Percentiles rank a stretch among this genome's conserved stretches.
Evolutionary conservation across 495 filamentous ascomycete genomes (phyloP).

Genomic region (Podospora comata): DNA sequence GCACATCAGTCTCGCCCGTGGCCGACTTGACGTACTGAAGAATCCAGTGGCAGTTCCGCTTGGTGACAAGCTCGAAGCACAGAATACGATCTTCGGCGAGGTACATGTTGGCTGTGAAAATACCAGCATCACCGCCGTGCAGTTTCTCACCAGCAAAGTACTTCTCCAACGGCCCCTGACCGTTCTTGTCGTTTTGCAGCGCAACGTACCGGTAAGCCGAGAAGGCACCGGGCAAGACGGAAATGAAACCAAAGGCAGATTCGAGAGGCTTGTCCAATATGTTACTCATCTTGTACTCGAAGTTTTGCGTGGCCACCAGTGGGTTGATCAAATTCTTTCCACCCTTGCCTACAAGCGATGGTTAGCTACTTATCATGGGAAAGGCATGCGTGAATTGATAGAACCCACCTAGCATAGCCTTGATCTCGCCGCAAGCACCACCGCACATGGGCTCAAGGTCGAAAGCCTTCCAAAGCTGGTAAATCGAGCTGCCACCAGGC

Average conservation of each 20-base stretch:
- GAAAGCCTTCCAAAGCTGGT: conserved; percentile 97
- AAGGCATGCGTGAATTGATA: too few species aligned
- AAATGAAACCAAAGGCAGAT: conserved; percentile 96
- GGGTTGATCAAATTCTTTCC: conserved; percentile 91
- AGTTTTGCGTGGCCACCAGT: conserved; percentile 94
- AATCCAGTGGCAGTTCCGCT: conserved; percentile 95
- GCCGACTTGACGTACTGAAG: conserved; percentile 97
- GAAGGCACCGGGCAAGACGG: conserved; percentile 94
- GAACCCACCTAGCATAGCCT: conserved; percentile 77
- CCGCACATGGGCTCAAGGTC: conserved; percentile 96
- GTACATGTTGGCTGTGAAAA: conserved; percentile 99
- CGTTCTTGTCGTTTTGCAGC: conserved; percentile 93
- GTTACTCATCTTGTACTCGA: conserved; percentile 99
- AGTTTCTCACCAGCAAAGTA: conserved; percentile 98
- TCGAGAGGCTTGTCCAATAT: conserved; percentile 98
- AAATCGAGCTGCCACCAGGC: conserved; percentile 89
- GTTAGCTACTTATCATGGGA: too few species aligned
- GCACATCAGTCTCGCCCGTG: conserved; percentile 97
- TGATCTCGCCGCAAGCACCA: conserved; percentile 98
- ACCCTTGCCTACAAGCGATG: conserved; percentile 39
- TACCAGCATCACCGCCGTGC: conserved; percentile 89
- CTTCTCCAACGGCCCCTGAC: conserved; percentile 87
- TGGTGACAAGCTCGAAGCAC: conserved; percentile 97
- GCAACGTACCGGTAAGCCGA: conserved; percentile 95
- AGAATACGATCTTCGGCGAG: conserved; percentile 98